Evolutionary conservation across 169 alveolate genomes (phyloP).

Genomic region (Eimeria sp.): DNA sequence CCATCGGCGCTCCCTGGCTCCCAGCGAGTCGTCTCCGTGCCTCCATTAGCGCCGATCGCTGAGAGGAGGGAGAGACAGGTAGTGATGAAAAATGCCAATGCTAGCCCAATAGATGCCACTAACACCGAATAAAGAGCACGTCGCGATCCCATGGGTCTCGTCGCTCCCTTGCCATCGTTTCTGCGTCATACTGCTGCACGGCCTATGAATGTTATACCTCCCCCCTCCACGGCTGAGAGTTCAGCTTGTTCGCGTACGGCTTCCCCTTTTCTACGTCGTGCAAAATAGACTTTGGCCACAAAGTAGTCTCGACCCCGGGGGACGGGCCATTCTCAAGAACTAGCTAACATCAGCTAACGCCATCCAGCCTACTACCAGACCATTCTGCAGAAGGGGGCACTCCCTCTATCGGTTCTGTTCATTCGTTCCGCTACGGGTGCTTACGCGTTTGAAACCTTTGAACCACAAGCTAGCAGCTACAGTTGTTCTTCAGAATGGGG

Average conservation of each 20-base stretch:
- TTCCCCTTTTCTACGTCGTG: background rate
- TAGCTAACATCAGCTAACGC: background rate
- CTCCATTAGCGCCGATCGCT: background rate
- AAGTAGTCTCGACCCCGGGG: background rate
- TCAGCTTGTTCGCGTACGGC: background rate
- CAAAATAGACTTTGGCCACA: background rate
- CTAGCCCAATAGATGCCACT: background rate
- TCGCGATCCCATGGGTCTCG: background rate
- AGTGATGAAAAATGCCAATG: background rate
- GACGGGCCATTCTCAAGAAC: background rate
- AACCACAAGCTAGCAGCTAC: background rate
- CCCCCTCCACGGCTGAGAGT: background rate
- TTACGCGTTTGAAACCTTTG: background rate
- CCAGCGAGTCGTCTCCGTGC: conserved; percentile 2
- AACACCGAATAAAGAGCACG: background rate
- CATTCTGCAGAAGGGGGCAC: background rate
- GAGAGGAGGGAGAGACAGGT: background rate
- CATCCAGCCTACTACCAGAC: background rate
- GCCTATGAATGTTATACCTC: background rate
- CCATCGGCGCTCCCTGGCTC: background rate
- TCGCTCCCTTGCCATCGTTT: background rate
- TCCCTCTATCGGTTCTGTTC: no score
- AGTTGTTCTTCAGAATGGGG: background rate
- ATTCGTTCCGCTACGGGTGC: background rate
- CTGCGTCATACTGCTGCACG: background rate